Conservation (phyloP, 805 yeast genomes). For the Helenozyma baotianmanensis region DNA sequence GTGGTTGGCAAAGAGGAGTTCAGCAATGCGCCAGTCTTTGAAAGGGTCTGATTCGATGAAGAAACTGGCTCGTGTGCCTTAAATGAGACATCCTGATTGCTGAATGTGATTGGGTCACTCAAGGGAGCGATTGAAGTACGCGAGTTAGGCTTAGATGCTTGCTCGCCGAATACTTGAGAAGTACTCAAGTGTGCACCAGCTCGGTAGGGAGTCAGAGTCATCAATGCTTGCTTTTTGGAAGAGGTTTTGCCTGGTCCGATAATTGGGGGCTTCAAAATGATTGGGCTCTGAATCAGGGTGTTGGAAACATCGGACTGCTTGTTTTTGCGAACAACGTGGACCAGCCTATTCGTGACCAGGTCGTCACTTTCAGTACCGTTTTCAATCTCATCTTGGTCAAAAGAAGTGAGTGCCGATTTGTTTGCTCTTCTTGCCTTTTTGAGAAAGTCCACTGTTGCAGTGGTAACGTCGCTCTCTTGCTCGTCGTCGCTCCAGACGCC, state of each 20-base stretch:
- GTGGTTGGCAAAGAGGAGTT: no score
- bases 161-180: no score
- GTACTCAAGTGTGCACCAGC: no score
- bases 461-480: constrained; percentile 4
- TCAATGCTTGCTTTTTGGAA: constrained; percentile 6
- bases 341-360: constrained; percentile 6
- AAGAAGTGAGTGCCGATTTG: background rate
- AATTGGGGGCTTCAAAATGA: constrained; percentile 5
- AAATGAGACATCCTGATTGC: no score
- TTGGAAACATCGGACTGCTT: no score
- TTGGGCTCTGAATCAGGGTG: background rate
- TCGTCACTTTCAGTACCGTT: constrained; percentile 10
- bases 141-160: no score
- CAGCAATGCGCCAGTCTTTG: no score
- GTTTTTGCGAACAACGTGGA: background rate
- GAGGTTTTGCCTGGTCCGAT: constrained; percentile 4
- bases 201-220: constrained; percentile 10
- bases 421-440: constrained; percentile 1
- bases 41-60: no score
- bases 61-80: no score
- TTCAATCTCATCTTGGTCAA: constrained; percentile 8
- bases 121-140: no score
- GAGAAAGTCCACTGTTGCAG: constrained; percentile 3
- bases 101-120: no score
- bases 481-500: constrained; percentile 8